A percentile compares a stretch with the other conserved stretches of the same genome.
Conservation (phyloP, 305 asterid species). For the Solanum chacoense region DNA sequence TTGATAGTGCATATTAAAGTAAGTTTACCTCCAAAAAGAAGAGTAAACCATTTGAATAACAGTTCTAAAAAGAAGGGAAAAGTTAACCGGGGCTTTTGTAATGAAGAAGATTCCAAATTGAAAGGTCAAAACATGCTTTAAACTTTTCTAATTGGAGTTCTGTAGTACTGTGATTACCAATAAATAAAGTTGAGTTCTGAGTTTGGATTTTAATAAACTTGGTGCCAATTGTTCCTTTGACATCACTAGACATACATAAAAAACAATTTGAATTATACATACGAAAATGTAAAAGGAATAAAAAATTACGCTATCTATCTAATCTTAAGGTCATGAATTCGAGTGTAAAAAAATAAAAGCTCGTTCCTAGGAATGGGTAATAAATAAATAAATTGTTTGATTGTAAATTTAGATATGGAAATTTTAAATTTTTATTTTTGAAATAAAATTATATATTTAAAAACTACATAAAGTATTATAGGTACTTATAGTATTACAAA, state of each 20-base stretch:
- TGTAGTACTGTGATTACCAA: background rate
- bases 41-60: background rate
- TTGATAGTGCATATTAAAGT: background rate
- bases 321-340: too few species aligned
- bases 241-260: background rate
- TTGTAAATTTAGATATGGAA: too few species aligned
- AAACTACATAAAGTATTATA: too few species aligned
- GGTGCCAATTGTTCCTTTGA: background rate
- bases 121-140: background rate
- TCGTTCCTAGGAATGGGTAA: background rate
- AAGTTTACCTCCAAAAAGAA: background rate
- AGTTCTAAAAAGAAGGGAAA: background rate
- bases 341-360: too few species aligned
- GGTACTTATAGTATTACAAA: too few species aligned
- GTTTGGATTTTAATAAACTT: background rate
- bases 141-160: background rate
- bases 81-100: background rate
- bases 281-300: background rate
- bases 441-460: too few species aligned
- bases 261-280: too few species aligned
- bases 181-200: background rate
- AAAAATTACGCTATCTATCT: too few species aligned
- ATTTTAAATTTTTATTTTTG: too few species aligned
- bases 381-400: background rate
- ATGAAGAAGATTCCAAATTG: background rate